phyloP scores from a whole-genome alignment of 2,329 filamentous ascomycete species.

The Pestalotiopsis sp. region DNA sequence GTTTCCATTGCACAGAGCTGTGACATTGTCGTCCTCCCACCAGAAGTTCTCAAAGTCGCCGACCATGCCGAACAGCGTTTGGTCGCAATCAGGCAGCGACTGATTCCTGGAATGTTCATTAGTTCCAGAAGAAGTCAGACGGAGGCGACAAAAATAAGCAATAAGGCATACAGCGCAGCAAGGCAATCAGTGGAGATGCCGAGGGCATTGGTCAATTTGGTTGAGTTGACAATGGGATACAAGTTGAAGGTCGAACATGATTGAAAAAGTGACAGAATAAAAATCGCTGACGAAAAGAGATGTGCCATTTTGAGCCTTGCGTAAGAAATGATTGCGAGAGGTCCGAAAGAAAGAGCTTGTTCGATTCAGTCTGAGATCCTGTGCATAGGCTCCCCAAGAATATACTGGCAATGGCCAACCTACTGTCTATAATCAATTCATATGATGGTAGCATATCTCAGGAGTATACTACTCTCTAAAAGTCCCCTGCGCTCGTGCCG shows the following conservation, averaged over 20 bases:
- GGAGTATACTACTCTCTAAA: too few species aligned
- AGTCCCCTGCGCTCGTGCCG: too few species aligned
- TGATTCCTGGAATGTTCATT: not conserved
- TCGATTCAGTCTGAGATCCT: too few species aligned
- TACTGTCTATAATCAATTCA: too few species aligned
- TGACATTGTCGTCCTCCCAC: constrained; percentile 9
- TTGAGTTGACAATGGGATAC: not conserved
- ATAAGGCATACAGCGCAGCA: constrained; percentile 2
- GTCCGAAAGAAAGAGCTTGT: too few species aligned
- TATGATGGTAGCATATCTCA: too few species aligned
- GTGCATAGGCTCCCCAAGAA: too few species aligned
- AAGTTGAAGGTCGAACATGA: not conserved
- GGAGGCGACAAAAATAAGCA: not conserved
- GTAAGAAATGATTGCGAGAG: too few species aligned
- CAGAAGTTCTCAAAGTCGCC: constrained; percentile 6
- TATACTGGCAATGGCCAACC: too few species aligned
- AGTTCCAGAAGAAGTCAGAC: not conserved
- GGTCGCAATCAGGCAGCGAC: not conserved
- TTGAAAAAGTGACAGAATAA: not conserved
- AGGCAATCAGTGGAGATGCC: not conserved
- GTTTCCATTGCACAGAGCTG: not conserved
- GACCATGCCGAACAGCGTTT: constrained; percentile 1
- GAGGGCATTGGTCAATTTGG: not conserved
- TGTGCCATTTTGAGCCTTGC: not conserved
- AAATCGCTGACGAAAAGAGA: not conserved